Evolutionary conservation across 2,329 filamentous ascomycete species (phyloP).

Genomic region (Cordyceps cateniannulata): DNA sequence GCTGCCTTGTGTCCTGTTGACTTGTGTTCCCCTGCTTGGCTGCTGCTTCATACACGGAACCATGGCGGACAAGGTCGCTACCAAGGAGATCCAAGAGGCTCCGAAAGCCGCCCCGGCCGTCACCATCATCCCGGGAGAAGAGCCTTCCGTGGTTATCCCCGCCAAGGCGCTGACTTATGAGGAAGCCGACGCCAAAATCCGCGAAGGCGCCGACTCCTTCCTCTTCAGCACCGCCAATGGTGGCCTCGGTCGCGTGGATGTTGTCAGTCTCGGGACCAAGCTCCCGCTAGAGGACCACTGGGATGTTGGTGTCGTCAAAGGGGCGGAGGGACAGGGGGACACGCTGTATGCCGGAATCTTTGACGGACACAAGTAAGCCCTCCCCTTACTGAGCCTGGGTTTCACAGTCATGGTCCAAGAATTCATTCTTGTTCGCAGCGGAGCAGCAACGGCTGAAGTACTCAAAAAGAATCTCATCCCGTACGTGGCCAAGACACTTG

Average conservation of each 20-base stretch:
- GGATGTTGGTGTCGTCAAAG: background rate
- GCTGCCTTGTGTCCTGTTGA: no score
- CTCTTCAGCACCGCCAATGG: background rate
- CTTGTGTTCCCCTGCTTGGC: background rate
- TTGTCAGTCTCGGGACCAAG: constrained; percentile 1
- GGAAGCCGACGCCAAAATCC: constrained; percentile 1
- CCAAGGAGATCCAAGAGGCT: background rate
- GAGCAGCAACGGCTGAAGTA: background rate
- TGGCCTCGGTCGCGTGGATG: background rate
- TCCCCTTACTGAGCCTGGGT: background rate
- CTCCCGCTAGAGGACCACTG: background rate
- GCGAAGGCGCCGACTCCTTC: background rate
- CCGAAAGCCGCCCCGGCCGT: background rate
- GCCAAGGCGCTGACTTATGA: background rate
- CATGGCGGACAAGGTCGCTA: background rate
- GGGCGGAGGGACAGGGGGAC: background rate
- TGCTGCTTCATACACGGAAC: background rate
- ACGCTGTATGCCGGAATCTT: constrained; percentile 1
- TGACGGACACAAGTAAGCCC: constrained; percentile 8
- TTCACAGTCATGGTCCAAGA: no score
- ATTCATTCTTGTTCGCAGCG: background rate
- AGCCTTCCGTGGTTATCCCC: background rate
- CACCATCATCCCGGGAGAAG: background rate
- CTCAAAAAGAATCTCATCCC: constrained; percentile 2
- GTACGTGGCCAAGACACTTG: background rate